These are phyloP conservation scores for Fusarium cicatricum DNA, from an alignment of 2,329 filamentous ascomycete species.

Conservation along the genomic window DNA sequence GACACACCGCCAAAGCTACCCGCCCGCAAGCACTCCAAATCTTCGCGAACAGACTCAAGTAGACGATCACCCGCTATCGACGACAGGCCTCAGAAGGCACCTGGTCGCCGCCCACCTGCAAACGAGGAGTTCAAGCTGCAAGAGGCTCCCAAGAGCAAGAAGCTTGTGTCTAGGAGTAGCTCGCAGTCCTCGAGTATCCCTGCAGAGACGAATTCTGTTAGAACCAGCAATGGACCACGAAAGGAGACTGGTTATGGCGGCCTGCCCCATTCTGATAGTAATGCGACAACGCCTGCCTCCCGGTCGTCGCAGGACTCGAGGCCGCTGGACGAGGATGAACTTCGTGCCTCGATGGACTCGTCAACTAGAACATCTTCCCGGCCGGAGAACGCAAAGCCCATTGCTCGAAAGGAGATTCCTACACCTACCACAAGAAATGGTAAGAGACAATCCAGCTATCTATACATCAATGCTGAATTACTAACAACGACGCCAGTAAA, in stretches of 20 bases:
- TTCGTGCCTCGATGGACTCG: conserved; percentile 52
- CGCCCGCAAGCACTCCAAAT: conserved; percentile 50
- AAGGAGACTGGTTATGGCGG: conserved; percentile 39
- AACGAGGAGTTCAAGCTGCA: conserved; percentile 78
- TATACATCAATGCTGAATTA: neutral
- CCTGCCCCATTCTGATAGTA: conserved; percentile 48
- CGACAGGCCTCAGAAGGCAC: conserved; percentile 49
- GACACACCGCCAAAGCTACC: conserved; percentile 61
- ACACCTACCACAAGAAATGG: conserved; percentile 51
- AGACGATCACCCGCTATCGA: conserved; percentile 47
- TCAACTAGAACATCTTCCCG: conserved; percentile 52
- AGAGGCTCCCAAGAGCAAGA: conserved; percentile 76
- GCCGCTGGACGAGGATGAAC: conserved; percentile 62
- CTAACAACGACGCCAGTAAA: conserved; percentile 38
- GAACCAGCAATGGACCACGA: conserved; percentile 47
- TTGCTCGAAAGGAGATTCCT: conserved; percentile 72
- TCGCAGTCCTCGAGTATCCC: conserved; percentile 53
- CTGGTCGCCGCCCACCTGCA: conserved; percentile 47
- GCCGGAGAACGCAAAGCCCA: conserved; percentile 56
- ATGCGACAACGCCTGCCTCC: conserved; percentile 47
- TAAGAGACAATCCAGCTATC: conserved; percentile 44
- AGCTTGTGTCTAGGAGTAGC: conserved; percentile 53
- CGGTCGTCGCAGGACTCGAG: conserved; percentile 68
- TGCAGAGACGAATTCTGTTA: conserved; percentile 47
- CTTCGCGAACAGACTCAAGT: conserved; percentile 53